Conservation (phyloP, 2,329 filamentous ascomycete species). For the Fusarium sp. region DNA sequence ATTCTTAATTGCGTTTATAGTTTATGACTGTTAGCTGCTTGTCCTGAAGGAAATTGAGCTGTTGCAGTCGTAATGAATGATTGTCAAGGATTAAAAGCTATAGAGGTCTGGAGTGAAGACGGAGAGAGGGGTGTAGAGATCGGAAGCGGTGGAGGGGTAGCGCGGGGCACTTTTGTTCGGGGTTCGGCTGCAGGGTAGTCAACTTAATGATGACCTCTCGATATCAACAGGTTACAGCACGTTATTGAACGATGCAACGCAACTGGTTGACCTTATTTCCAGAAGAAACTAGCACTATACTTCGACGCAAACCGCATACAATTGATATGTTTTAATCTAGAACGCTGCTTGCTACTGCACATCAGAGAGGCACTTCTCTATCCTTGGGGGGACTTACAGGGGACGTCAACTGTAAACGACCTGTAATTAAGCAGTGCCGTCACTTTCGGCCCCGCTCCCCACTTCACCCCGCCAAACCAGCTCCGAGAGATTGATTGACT, state of each 20-base stretch:
- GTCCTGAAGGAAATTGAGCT: not conserved
- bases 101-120: not conserved
- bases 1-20: constrained; percentile 50
- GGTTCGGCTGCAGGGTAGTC: constrained; percentile 25
- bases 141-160: constrained; percentile 34
- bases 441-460: constrained; percentile 35
- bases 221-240: constrained; percentile 9
- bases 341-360: not conserved
- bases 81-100: not conserved
- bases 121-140: constrained; percentile 15
- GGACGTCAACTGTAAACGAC: not conserved
- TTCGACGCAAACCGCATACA: too few relatives aligned
- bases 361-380: not conserved
- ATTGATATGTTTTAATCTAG: not conserved
- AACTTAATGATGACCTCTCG: not conserved
- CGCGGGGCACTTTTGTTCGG: constrained; percentile 21
- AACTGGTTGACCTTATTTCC: constrained; percentile 9
- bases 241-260: constrained; percentile 19
- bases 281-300: not conserved
- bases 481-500: constrained; percentile 22
- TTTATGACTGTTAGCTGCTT: not conserved
- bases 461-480: constrained; percentile 39
- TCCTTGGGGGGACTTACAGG: not conserved
- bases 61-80: not conserved
- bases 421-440: constrained; percentile 7